Evolutionary conservation across 2,329 filamentous ascomycete genomes (phyloP).

Genomic region (Sclerotinia nivalis): DNA sequence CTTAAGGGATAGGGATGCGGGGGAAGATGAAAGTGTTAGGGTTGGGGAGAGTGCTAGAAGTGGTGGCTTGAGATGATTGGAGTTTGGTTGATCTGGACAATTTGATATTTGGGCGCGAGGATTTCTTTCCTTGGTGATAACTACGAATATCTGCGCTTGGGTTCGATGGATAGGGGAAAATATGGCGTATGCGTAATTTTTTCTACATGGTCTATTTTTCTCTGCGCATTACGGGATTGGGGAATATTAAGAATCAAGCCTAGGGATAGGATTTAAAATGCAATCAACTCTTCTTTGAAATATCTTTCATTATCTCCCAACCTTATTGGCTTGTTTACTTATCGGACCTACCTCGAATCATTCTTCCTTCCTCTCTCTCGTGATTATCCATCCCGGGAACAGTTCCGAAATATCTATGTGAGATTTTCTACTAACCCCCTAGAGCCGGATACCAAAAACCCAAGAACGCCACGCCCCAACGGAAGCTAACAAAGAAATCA

Average conservation of each 20-base stretch:
- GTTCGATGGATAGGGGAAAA: neutral
- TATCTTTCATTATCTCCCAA: neutral
- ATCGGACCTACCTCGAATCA: neutral
- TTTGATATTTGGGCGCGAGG: neutral
- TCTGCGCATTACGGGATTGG: neutral
- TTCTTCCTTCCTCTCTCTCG: too few species aligned
- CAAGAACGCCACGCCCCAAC: too few species aligned
- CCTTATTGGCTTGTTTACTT: neutral
- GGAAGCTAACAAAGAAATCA: neutral
- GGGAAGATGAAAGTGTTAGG: slow-evolving; percentile 57
- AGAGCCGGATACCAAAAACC: too few species aligned
- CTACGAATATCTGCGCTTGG: neutral
- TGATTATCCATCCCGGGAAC: too few species aligned
- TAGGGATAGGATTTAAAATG: neutral
- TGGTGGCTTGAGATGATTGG: slow-evolving; percentile 33
- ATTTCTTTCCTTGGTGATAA: neutral
- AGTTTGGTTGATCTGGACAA: neutral
- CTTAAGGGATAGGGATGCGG: slow-evolving; percentile 47
- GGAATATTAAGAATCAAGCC: neutral
- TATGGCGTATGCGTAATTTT: slow-evolving; percentile 4
- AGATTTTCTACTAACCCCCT: too few species aligned
- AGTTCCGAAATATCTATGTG: too few species aligned
- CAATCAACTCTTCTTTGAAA: neutral
- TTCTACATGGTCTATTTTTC: neutral
- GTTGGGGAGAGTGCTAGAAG: slow-evolving; percentile 65